Percentiles rank a stretch among this genome's conserved stretches.
Conservation (phyloP, 148 eudicot species). For the Dianthus caryophyllus region DNA sequence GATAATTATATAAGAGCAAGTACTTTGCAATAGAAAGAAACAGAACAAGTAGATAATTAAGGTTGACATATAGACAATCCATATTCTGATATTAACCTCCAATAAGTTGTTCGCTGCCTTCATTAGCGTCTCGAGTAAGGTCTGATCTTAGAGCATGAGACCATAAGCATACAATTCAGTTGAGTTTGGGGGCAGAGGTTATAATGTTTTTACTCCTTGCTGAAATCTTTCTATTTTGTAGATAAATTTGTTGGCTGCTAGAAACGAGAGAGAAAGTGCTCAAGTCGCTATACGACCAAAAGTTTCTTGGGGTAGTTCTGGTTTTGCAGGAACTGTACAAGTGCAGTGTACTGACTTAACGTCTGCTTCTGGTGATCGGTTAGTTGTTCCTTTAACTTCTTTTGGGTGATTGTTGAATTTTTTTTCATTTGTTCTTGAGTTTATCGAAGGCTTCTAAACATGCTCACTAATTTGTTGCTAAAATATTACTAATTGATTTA, state of each 20-base stretch:
- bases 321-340: conserved; percentile 75
- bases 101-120: no score
- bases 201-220: conserved; percentile 6
- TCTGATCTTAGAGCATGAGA: neutral
- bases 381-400: conserved; percentile 18
- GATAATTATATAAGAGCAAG: no score
- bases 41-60: no score
- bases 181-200: neutral
- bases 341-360: conserved; percentile 77
- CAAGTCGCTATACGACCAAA: conserved; percentile 97
- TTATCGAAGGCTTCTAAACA: neutral
- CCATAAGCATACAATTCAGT: neutral
- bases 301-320: conserved; percentile 71
- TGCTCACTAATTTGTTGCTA: neutral
- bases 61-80: no score
- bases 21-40: no score
- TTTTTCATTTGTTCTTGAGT: neutral
- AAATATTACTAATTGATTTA: conserved; percentile 1
- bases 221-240: conserved; percentile 27
- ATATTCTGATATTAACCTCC: no score
- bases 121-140: no score
- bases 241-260: conserved; percentile 89
- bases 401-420: conserved; percentile 4
- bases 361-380: conserved; percentile 85
- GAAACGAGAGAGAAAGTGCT: conserved; percentile 94